Conservation (phyloP, 2,329 filamentous ascomycete species). For the Colletotrichum cereale region DNA sequence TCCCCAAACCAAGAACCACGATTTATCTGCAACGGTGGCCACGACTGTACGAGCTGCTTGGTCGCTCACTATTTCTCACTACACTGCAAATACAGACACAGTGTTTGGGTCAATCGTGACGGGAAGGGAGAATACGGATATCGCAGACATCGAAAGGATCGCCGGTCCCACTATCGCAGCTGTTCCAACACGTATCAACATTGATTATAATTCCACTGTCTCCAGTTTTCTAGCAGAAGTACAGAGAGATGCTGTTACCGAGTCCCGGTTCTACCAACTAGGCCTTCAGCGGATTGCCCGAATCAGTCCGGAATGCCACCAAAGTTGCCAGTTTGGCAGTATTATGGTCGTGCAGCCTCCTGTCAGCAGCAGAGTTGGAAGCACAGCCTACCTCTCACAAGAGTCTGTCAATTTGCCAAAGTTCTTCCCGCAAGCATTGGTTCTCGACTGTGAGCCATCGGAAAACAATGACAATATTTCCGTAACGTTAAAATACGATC, state of each 20-base stretch:
- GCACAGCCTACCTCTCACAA: neutral
- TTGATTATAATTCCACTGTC: conserved; percentile 33
- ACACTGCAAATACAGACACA: conserved; percentile 47
- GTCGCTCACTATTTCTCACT: conserved; percentile 52
- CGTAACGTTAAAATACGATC: conserved; percentile 13
- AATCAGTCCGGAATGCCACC: conserved; percentile 37
- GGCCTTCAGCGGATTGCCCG: conserved; percentile 42
- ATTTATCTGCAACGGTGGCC: conserved; percentile 22
- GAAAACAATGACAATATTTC: neutral
- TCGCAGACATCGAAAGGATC: conserved; percentile 45
- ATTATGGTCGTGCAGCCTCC: conserved; percentile 48
- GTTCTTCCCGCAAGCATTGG: conserved; percentile 21
- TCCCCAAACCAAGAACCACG: conserved; percentile 2
- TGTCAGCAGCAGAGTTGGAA: neutral
- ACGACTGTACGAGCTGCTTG: conserved; percentile 45
- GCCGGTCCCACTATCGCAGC: conserved; percentile 49
- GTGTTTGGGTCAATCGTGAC: conserved; percentile 47
- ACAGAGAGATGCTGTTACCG: conserved; percentile 39
- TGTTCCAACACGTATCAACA: conserved; percentile 45
- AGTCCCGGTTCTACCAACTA: conserved; percentile 43
- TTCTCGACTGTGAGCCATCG: conserved; percentile 9
- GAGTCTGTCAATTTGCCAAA: neutral
- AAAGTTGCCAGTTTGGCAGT: conserved; percentile 45
- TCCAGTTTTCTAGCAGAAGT: conserved; percentile 33
- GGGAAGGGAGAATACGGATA: conserved; percentile 46